phyloP scores from a whole-genome alignment of 139 green algal species.

The Coelastrella sp. region DNA sequence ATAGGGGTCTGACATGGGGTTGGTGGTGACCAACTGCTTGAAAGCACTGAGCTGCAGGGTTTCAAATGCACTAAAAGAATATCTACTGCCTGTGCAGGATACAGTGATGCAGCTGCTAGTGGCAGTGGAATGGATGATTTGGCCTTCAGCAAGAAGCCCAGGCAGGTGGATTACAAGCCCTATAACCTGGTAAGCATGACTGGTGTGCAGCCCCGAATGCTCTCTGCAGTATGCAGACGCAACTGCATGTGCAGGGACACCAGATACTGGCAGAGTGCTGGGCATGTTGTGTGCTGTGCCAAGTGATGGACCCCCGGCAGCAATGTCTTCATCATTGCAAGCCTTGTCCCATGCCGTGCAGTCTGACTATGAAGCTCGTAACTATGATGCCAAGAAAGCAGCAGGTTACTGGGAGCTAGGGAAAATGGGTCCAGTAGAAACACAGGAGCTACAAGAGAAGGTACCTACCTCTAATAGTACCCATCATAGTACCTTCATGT shows the following conservation, averaged over 20 bases:
- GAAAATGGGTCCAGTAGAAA: conserved; percentile 73
- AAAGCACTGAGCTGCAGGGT: too few relatives aligned
- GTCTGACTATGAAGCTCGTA: conserved; percentile 74
- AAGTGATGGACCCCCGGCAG: too few relatives aligned
- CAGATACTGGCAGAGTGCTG: too few relatives aligned
- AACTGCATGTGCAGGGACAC: too few relatives aligned
- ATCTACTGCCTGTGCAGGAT: too few relatives aligned
- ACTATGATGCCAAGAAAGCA: conserved; percentile 66
- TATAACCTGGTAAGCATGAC: conserved; percentile 54
- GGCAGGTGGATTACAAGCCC: conserved; percentile 57
- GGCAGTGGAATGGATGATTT: conserved; percentile 47
- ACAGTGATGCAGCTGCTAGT: not conserved
- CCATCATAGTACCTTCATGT: too few relatives aligned
- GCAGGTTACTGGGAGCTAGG: conserved; percentile 82
- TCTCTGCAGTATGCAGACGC: too few relatives aligned
- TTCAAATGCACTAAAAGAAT: too few relatives aligned
- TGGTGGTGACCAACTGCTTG: too few relatives aligned
- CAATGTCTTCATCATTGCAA: not conserved
- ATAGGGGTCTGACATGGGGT: too few relatives aligned
- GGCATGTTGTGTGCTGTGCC: too few relatives aligned
- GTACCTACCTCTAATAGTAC: conserved; percentile 19
- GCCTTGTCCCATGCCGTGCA: not conserved
- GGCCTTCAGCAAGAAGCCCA: conserved; percentile 63
- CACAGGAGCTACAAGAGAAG: conserved; percentile 72
- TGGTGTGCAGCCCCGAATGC: too few relatives aligned